Conservation (phyloP, 805 yeast genomes). For the Candida berthetii region DNA sequence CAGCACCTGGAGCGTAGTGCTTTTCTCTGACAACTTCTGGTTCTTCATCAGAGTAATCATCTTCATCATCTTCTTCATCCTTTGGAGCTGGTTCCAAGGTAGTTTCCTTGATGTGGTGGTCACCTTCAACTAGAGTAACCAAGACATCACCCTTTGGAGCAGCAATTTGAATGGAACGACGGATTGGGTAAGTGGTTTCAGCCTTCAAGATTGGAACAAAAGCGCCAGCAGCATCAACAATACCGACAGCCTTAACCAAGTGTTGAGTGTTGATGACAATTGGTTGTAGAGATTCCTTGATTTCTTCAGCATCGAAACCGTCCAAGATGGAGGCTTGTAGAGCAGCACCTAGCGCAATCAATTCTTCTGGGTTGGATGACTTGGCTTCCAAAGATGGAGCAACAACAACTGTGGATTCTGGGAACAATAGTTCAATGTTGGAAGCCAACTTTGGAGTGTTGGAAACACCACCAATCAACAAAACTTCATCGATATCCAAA, state of each 20-base stretch:
- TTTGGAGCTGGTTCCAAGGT: conserved; percentile 60
- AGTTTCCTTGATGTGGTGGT: conserved; percentile 76
- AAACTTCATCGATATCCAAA: conserved; percentile 84
- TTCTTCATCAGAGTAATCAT: conserved; percentile 69
- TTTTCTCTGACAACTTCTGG: conserved; percentile 82
- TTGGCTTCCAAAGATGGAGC: conserved; percentile 77
- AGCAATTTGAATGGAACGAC: conserved; percentile 61
- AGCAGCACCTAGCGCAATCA: conserved; percentile 92
- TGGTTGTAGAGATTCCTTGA: conserved; percentile 75
- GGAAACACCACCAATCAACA: conserved; percentile 91
- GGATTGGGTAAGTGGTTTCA: conserved; percentile 89
- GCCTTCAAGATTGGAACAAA: conserved; percentile 70
- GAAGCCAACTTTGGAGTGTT: conserved; percentile 87
- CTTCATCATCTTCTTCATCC: conserved; percentile 46
- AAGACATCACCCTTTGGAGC: conserved; percentile 56
- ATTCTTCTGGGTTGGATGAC: conserved; percentile 83
- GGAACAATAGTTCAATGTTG: conserved; percentile 69
- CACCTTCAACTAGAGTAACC: conserved; percentile 79
- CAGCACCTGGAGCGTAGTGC: conserved; percentile 63
- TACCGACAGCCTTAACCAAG: conserved; percentile 76
- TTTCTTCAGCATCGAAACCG: conserved; percentile 77
- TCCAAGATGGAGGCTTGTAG: conserved; percentile 86
- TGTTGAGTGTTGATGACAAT: conserved; percentile 87
- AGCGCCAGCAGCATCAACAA: conserved; percentile 64
- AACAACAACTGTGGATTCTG: conserved; percentile 66